These are phyloP conservation scores for Rubroshorea leprosula DNA, from an alignment of 345 rosid genomes.

Conservation along the genomic window DNA sequence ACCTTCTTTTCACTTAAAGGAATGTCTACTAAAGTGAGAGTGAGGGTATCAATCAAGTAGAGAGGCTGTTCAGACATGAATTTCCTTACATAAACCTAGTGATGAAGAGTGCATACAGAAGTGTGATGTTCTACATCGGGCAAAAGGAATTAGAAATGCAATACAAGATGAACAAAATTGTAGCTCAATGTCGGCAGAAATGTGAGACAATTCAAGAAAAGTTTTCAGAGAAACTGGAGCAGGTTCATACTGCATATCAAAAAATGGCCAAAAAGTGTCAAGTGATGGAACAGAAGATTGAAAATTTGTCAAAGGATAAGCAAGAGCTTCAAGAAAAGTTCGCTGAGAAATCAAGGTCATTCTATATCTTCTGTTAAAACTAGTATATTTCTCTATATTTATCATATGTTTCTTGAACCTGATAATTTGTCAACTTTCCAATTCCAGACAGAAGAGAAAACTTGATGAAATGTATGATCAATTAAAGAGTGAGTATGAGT, in stretches of 20 bases:
- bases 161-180: conserved; percentile 75
- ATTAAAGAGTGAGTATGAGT: conserved; percentile 69
- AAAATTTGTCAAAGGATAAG: conserved; percentile 79
- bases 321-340: conserved; percentile 93
- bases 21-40: not conserved
- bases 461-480: conserved; percentile 98
- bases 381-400: not conserved
- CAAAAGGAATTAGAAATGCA: conserved; percentile 96
- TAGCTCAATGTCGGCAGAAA: conserved; percentile 80
- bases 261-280: conserved; percentile 82
- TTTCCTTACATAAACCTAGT: conserved; percentile 52
- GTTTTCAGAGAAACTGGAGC: conserved; percentile 86
- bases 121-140: conserved; percentile 77
- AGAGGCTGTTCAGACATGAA: conserved; percentile 8
- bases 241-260: conserved; percentile 83
- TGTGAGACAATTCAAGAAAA: conserved; percentile 86
- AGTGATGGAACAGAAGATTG: conserved; percentile 87
- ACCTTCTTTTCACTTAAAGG: too few species aligned
- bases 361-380: conserved; percentile 6
- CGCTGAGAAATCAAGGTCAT: conserved; percentile 86
- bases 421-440: conserved; percentile 5
- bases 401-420: conserved; percentile 1
- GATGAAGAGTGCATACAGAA: conserved; percentile 91
- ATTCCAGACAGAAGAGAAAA: conserved; percentile 86
- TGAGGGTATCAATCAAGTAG: conserved; percentile 1